These are phyloP conservation scores for Serendipita indica DNA, from an alignment of 768 basidiomycete species.

Conservation along the genomic window DNA sequence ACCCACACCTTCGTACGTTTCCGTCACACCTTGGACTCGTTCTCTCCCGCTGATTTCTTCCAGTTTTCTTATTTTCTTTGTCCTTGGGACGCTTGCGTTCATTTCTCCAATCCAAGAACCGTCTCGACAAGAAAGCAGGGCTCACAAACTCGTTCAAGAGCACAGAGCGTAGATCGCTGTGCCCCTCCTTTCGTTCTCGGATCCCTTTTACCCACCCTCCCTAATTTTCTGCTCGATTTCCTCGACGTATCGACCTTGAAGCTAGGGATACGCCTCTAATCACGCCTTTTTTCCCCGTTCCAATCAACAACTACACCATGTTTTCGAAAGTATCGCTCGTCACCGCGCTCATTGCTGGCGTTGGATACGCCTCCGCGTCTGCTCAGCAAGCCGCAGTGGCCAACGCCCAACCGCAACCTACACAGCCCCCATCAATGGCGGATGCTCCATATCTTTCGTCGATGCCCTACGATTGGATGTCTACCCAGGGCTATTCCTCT, in stretches of 20 bases:
- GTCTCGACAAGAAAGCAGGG: too few species aligned
- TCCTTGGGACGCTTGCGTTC: background rate
- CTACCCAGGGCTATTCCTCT: slow-evolving; percentile 1
- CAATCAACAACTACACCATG: background rate
- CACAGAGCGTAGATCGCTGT: background rate
- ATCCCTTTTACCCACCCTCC: background rate
- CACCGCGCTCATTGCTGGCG: background rate
- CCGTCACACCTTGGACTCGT: too few species aligned
- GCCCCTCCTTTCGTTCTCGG: background rate
- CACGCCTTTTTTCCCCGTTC: too few species aligned
- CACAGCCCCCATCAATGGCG: background rate
- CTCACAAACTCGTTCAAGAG: too few species aligned
- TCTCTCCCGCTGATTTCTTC: too few species aligned
- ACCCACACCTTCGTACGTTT: too few species aligned
- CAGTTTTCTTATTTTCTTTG: too few species aligned
- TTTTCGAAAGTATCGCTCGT: background rate
- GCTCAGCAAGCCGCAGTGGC: slow-evolving; percentile 5
- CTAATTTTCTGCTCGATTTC: background rate
- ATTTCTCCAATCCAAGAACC: too few species aligned
- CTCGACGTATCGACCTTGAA: too few species aligned
- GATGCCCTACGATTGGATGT: slow-evolving; percentile 7
- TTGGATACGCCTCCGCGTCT: background rate
- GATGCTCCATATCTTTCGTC: slow-evolving; percentile 1
- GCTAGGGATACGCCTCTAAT: too few species aligned
- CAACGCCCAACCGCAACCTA: background rate